phyloP scores from a whole-genome alignment of 2,329 filamentous ascomycete genomes.

The Rhinocladiella similis region DNA sequence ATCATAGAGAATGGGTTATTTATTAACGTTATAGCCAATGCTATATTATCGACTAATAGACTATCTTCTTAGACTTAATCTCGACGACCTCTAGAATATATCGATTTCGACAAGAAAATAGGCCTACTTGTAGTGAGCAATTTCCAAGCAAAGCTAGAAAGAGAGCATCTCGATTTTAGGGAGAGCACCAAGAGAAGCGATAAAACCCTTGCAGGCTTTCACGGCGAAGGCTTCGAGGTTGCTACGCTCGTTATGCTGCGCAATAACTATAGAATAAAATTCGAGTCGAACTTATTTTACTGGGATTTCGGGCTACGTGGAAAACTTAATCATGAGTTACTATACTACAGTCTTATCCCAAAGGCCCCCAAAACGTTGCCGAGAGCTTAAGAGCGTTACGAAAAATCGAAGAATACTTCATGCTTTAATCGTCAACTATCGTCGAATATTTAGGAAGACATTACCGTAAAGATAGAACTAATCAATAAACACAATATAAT shows the following conservation, averaged over 20 bases:
- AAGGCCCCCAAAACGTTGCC: background rate
- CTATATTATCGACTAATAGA: no score
- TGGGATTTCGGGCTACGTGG: slow-evolving; percentile 28
- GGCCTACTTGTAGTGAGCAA: slow-evolving; percentile 30
- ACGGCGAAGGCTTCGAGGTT: slow-evolving; percentile 34
- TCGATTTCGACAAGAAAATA: slow-evolving; percentile 23
- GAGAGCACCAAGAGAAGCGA: slow-evolving; percentile 24
- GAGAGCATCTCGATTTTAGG: slow-evolving; percentile 18
- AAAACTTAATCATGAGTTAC: background rate
- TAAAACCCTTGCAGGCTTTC: slow-evolving; percentile 23
- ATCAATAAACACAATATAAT: background rate
- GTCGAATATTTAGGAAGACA: slow-evolving; percentile 21
- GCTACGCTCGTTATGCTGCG: slow-evolving; percentile 32
- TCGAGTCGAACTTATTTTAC: slow-evolving; percentile 23
- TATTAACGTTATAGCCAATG: slow-evolving; percentile 10
- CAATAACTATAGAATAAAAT: slow-evolving; percentile 21
- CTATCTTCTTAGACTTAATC: background rate
- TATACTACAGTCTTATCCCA: slow-evolving; percentile 3
- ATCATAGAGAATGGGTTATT: slow-evolving; percentile 1
- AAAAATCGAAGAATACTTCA: background rate
- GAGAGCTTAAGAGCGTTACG: background rate
- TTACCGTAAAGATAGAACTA: slow-evolving; percentile 15
- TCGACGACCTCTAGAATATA: slow-evolving; percentile 26
- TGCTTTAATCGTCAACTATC: background rate
- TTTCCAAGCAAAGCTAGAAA: slow-evolving; percentile 26